These are phyloP conservation scores for Tuber melanosporum DNA, from an alignment of 495 filamentous ascomycete genomes.

Conservation along the genomic window DNA sequence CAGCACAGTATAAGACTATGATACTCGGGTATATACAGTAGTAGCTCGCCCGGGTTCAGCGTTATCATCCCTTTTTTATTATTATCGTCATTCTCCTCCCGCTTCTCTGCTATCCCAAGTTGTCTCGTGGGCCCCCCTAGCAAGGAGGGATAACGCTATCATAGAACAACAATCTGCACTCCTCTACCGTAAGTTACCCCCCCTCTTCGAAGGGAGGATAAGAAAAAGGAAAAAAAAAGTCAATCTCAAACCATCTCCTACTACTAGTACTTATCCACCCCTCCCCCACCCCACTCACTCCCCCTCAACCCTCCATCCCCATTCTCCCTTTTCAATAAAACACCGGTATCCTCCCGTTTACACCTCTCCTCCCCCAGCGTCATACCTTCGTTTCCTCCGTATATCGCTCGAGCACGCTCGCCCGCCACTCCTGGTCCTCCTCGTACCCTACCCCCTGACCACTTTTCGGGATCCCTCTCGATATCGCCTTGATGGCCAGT, in stretches of 20 bases:
- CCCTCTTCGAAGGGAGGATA: not conserved
- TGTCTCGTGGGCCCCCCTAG: slow-evolving; percentile 11
- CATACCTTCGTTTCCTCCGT: not conserved
- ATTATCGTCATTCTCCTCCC: not conserved
- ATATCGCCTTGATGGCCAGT: slow-evolving; percentile 27
- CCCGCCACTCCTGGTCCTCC: not conserved
- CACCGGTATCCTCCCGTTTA: not conserved
- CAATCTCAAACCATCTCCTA: not conserved
- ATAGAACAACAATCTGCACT: not conserved
- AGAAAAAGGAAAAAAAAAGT: not conserved
- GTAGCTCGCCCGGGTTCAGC: not conserved
- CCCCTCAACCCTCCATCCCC: not conserved
- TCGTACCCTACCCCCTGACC: not conserved
- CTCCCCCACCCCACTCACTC: slow-evolving; percentile 1
- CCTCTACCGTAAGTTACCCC: not conserved
- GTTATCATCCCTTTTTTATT: slow-evolving; percentile 18
- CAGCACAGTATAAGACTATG: slow-evolving; percentile 10
- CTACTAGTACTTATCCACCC: slow-evolving; percentile 5
- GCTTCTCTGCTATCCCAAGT: not conserved
- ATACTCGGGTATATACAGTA: too few relatives aligned
- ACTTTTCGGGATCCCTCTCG: slow-evolving; percentile 5
- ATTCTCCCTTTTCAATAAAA: slow-evolving; percentile 7
- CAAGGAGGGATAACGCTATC: not conserved
- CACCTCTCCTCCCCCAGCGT: not conserved
- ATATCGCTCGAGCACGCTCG: not conserved